Evolutionary conservation across 1,139 yeast genomes (phyloP), one percentile per base, ranked within the genome.

Genomic region (Meyerozyma guilliermondii): DNA sequence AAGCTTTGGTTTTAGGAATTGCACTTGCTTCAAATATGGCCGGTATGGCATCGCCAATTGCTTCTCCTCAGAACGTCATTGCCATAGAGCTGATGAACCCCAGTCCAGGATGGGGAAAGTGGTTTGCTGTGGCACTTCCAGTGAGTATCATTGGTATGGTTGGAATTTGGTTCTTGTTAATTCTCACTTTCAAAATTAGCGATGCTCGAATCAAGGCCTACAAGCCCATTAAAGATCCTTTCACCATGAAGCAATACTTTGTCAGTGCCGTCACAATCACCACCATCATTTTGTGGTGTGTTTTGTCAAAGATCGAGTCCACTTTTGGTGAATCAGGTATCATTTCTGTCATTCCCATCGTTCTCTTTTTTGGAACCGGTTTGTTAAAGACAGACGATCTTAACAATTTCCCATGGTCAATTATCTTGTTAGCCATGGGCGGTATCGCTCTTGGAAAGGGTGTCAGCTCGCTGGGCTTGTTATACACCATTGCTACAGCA

Each of bases 11-110:
- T 38, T 67, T 91, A 41, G 97, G 97, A 42, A 85, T 91, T 53
- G 97, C 97, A 0, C 68, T 91, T 44, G 94, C 97, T 2, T 85
- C 96, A 4, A 88, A 91, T 58, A 73, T 91, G 44, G 97, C 96
- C 23, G 98, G 98, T 54, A 89, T 89, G 95, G 85, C 95, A 0
- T 87, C 96, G 3, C 98, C 98, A 9, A 91, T 91, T 57, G 88
- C 97, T 1, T 87, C 96, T 7, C 98, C 98, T 4, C 98, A 91
- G 60, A 91, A 91, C 61, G 87, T 91, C 50, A 81, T 91, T 55
- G 95, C 96, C 1, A 71, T 91, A 41, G 88, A 88, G 48, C 72
- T 84, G 50, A 91, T 91, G 97, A 71, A 69, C 42, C 97, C 97
- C 5, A 81, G 76, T 49, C 96, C 97, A 3, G 87, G 95, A 13